phyloP scores from a whole-genome alignment of 345 rosid genomes.

The Eucalyptus curtisii region DNA sequence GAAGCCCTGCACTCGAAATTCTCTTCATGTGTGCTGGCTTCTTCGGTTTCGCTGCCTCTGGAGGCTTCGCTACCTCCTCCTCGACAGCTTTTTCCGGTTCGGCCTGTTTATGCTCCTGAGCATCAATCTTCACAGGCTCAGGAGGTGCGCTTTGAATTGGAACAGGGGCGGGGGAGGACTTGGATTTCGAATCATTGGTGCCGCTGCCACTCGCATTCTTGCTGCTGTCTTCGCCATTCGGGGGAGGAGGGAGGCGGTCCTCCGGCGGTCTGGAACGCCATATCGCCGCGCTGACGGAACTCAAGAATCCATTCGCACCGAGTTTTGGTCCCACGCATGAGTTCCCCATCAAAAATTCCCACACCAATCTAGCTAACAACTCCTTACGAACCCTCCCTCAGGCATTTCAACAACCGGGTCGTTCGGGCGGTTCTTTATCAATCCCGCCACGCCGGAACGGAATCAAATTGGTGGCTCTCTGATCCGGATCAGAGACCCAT shows the following conservation, averaged over 20 bases:
- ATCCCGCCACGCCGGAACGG: not conserved
- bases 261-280: slow-evolving; percentile 51
- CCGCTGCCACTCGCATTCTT: slow-evolving; percentile 4
- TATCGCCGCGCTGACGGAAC: slow-evolving; percentile 71
- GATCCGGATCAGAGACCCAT: not conserved
- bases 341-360: slow-evolving; percentile 58
- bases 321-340: slow-evolving; percentile 80
- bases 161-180: slow-evolving; percentile 1
- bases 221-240: slow-evolving; percentile 3
- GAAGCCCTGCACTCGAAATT: slow-evolving; percentile 47
- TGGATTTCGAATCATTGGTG: not conserved
- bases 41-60: slow-evolving; percentile 21
- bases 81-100: slow-evolving; percentile 3
- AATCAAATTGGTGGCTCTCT: not conserved
- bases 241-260: slow-evolving; percentile 31
- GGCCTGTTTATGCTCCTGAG: slow-evolving; percentile 11
- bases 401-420: not conserved
- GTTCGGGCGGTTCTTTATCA: not conserved
- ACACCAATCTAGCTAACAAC: not conserved
- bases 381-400: slow-evolving; percentile 4
- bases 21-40: slow-evolving; percentile 50
- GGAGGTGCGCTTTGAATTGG: slow-evolving; percentile 53
- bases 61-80: slow-evolving; percentile 4
- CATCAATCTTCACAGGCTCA: slow-evolving; percentile 44
- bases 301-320: slow-evolving; percentile 53